Conservation (phyloP, 2,329 filamentous ascomycete genomes). For the Berkeleyomyces rouxiae region DNA sequence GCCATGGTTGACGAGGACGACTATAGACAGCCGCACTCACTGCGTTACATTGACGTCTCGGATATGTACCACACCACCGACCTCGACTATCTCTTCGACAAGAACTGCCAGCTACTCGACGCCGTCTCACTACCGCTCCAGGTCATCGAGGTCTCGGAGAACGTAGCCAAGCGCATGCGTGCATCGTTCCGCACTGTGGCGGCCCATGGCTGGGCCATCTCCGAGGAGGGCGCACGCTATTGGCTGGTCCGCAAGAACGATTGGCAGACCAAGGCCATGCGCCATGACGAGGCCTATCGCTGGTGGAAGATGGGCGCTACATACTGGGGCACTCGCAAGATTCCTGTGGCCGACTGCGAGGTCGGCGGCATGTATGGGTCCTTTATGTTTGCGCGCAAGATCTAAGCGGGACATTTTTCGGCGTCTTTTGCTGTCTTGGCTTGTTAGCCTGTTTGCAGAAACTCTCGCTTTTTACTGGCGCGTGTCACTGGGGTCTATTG, state of each 20-base stretch:
- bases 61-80: conserved; percentile 29
- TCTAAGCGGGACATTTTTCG: conserved; percentile 23
- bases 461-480: too few species aligned
- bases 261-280: conserved; percentile 19
- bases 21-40: conserved; percentile 27
- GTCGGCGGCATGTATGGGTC: conserved; percentile 85
- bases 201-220: conserved; percentile 51
- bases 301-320: conserved; percentile 73
- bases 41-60: conserved; percentile 64
- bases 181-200: conserved; percentile 45
- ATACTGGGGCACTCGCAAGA: conserved; percentile 76
- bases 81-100: conserved; percentile 36
- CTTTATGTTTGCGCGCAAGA: conserved; percentile 45
- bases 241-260: conserved; percentile 46
- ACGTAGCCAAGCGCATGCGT: conserved; percentile 46
- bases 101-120: conserved; percentile 38
- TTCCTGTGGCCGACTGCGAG: conserved; percentile 81
- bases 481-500: too few species aligned
- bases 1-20: conserved; percentile 31
- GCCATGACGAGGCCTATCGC: conserved; percentile 32
- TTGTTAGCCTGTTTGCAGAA: neutral
- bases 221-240: conserved; percentile 48
- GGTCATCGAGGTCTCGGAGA: conserved; percentile 58
- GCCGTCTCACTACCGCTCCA: conserved; percentile 49
- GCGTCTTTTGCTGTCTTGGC: conserved; percentile 3